phyloP scores from a whole-genome alignment of 352 stramenopile species.

The Globisporangium viniferum region DNA sequence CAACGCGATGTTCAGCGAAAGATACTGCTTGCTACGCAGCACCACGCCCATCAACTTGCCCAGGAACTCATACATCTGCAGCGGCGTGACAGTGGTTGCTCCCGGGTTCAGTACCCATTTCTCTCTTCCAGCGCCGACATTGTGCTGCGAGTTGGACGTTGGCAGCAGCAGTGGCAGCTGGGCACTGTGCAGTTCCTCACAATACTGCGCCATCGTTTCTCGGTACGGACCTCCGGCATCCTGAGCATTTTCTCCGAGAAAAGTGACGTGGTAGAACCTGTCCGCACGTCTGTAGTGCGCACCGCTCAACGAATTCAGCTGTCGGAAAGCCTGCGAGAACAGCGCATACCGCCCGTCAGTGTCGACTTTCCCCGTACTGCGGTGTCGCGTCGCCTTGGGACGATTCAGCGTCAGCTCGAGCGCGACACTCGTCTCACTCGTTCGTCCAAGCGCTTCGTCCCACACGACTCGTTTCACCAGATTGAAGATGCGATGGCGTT shows the following conservation, averaged over 20 bases:
- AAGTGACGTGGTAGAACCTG: constrained; percentile 83
- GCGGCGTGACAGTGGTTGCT: constrained; percentile 35
- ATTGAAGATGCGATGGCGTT: constrained; percentile 68
- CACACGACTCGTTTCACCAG: constrained; percentile 69
- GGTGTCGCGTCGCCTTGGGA: constrained; percentile 80
- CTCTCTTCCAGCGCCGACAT: constrained; percentile 84
- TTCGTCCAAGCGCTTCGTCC: constrained; percentile 63
- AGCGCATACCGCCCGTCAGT: constrained; percentile 59
- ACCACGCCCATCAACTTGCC: constrained; percentile 90
- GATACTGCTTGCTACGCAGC: constrained; percentile 86
- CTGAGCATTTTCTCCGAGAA: constrained; percentile 83
- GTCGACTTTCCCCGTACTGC: constrained; percentile 52
- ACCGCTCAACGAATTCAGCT: constrained; percentile 63
- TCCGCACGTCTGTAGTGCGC: constrained; percentile 60
- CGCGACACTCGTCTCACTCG: constrained; percentile 32
- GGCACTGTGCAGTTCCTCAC: constrained; percentile 70
- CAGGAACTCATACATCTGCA: constrained; percentile 90
- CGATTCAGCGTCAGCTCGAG: constrained; percentile 81
- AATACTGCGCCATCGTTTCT: constrained; percentile 83
- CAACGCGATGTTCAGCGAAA: constrained; percentile 81
- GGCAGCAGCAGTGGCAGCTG: constrained; percentile 88
- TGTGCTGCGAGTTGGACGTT: constrained; percentile 87
- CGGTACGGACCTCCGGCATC: constrained; percentile 86
- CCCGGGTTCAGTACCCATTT: constrained; percentile 90
- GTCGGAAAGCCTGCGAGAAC: constrained; percentile 84